Evolutionary conservation across 768 basidiomycete species (phyloP).

Genomic region (Favolaschia claudopus): DNA sequence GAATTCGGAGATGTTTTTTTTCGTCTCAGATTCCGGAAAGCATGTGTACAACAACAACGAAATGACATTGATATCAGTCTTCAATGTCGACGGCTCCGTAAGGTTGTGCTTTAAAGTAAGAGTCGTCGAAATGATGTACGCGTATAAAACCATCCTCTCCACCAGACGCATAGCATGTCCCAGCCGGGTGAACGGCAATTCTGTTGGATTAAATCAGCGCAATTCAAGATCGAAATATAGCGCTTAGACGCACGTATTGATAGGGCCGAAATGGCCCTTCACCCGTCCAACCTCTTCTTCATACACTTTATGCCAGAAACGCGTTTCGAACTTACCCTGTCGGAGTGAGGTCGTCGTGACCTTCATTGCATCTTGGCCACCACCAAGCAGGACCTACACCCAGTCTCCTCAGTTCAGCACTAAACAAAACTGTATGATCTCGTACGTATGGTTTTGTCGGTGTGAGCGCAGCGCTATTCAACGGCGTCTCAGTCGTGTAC

Average conservation of each 20-base stretch:
- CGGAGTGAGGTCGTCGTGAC: slow-evolving; percentile 94
- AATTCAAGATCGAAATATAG: neutral
- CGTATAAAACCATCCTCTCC: slow-evolving; percentile 96
- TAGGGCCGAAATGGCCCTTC: slow-evolving; percentile 96
- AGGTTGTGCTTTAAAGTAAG: slow-evolving; percentile 90
- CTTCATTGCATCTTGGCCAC: slow-evolving; percentile 97
- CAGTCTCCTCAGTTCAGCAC: neutral
- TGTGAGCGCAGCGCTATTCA: slow-evolving; percentile 92
- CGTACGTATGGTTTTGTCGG: slow-evolving; percentile 85
- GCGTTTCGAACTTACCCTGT: slow-evolving; percentile 97
- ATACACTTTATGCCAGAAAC: slow-evolving; percentile 97
- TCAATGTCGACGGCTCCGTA: slow-evolving; percentile 86
- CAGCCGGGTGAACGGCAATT: slow-evolving; percentile 90
- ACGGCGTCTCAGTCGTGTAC: slow-evolving; percentile 89
- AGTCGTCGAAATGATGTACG: slow-evolving; percentile 93
- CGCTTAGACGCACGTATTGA: slow-evolving; percentile 81
- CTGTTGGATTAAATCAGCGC: slow-evolving; percentile 48
- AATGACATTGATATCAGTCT: slow-evolving; percentile 49
- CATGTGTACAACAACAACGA: too few relatives aligned
- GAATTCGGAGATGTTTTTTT: too few relatives aligned
- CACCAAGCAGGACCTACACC: slow-evolving; percentile 83
- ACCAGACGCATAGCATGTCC: slow-evolving; percentile 90
- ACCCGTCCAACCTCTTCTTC: slow-evolving; percentile 98
- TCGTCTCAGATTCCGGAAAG: too few relatives aligned
- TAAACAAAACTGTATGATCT: neutral